Evolutionary conservation across 495 filamentous ascomycete genomes (phyloP).

Genomic region (Bacidia gigantensis): DNA sequence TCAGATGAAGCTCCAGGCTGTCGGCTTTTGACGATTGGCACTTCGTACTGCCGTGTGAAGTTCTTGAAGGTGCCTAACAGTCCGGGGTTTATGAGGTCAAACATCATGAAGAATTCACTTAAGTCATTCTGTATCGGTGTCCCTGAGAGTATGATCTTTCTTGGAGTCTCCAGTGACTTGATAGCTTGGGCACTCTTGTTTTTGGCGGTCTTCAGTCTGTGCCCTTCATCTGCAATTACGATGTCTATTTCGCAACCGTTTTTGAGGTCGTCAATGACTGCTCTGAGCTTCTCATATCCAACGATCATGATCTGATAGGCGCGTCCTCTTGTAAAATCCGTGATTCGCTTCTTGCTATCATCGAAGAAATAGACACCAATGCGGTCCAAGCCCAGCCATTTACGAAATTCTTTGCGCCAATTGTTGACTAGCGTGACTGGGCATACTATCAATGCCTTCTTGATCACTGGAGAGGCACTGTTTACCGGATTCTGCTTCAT

Average conservation of each 20-base stretch:
- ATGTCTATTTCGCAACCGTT: slow-evolving; percentile 56
- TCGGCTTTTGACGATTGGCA: slow-evolving; percentile 54
- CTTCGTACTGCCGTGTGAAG: slow-evolving; percentile 63
- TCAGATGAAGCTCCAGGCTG: slow-evolving; percentile 54
- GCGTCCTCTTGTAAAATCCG: slow-evolving; percentile 65
- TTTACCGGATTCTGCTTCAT: slow-evolving; percentile 67
- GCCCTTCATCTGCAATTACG: slow-evolving; percentile 70
- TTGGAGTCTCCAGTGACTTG: slow-evolving; percentile 52
- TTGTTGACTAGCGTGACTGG: slow-evolving; percentile 69
- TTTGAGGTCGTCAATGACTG: slow-evolving; percentile 52
- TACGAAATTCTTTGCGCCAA: slow-evolving; percentile 66
- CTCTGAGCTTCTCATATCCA: slow-evolving; percentile 66
- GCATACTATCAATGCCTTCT: slow-evolving; percentile 71
- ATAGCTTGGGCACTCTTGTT: slow-evolving; percentile 72
- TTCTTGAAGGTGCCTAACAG: slow-evolving; percentile 51
- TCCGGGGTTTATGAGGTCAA: slow-evolving; percentile 70
- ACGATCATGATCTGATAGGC: slow-evolving; percentile 70
- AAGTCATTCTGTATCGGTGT: slow-evolving; percentile 75
- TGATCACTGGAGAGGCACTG: slow-evolving; percentile 44
- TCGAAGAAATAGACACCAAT: slow-evolving; percentile 65
- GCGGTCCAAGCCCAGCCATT: slow-evolving; percentile 67
- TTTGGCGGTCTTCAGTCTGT: slow-evolving; percentile 66
- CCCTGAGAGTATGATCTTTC: slow-evolving; percentile 55
- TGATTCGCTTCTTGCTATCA: slow-evolving; percentile 49
- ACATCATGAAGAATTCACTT: slow-evolving; percentile 63